A percentile compares a stretch with the other conserved stretches of the same genome.
Conservation (phyloP, 2,329 filamentous ascomycete genomes). For the Phialophora tarda region DNA sequence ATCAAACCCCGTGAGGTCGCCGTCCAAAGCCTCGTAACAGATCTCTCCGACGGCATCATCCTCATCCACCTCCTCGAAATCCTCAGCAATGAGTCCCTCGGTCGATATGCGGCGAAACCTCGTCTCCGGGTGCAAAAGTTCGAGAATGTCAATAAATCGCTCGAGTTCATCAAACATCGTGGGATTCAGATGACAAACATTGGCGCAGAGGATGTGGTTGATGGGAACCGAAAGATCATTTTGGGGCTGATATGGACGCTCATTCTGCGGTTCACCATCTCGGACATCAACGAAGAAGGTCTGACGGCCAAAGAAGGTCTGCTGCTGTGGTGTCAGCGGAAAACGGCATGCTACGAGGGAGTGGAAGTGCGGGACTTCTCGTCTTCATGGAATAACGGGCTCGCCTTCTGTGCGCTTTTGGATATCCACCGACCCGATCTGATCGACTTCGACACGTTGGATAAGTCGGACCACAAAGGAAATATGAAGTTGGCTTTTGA, state of each 20-base stretch:
- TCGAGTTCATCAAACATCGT: constrained; percentile 88
- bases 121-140: constrained; percentile 96
- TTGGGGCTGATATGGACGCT: constrained; percentile 97
- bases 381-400: constrained; percentile 92
- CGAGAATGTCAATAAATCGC: constrained; percentile 95
- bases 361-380: constrained; percentile 96
- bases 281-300: constrained; percentile 96
- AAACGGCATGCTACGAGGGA: constrained; percentile 97
- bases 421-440: constrained; percentile 97
- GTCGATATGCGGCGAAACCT: constrained; percentile 93
- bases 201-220: constrained; percentile 95
- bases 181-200: constrained; percentile 99
- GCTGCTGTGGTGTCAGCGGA: constrained; percentile 95
- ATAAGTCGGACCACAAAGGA: constrained; percentile 90
- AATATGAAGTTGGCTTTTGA: constrained; percentile 99
- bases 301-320: constrained; percentile 97
- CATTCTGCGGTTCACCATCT: constrained; percentile 97
- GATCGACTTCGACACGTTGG: constrained; percentile 93
- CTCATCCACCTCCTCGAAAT: constrained; percentile 97
- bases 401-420: constrained; percentile 93
- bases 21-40: constrained; percentile 84
- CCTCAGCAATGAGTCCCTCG: constrained; percentile 90
- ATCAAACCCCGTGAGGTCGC: constrained; percentile 76
- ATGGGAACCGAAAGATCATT: constrained; percentile 97
- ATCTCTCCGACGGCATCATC: constrained; percentile 92